Evolutionary conservation across 192 early-diverging fungal species (phyloP), one percentile per base, ranked within the genome.

Genomic region (Geranomyces variabilis): DNA sequence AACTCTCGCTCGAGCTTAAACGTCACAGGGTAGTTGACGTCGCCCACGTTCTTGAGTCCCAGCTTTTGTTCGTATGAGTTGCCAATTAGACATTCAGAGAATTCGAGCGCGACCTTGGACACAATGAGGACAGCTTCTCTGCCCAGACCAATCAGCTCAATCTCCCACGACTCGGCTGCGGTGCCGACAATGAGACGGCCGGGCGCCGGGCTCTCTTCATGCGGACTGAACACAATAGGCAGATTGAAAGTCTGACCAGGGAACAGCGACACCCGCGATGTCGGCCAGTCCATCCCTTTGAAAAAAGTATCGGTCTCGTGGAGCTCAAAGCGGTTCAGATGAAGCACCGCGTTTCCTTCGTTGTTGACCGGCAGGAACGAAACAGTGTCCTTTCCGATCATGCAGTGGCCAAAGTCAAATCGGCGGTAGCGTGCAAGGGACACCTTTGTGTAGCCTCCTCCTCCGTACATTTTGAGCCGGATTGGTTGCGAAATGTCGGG

Each of bases 351-450:
- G 66, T 84, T 89, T n/a, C 87, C 87, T 75, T 89, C 86, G 68
- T 89, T 89, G 15, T 74, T 76, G 44, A 89, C 84, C 14, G 87
- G 87, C 17, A 89, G 69, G 34, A 79, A 79, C 22, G 84, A 86
- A 31, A 77, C 73, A 7, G 86, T 86, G 57, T 89, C 84, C 46
- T 89, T 89, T 24, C 87, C 87, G 46, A 87, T 87, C 83, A 88
- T 86, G 69, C 87, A 89, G 65, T 89, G 84, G 24, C 87, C 87
- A 67, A 89, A 89, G 67, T 89, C 87, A 71, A 88, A 89, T 21
- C 86, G 49, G 26, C 84, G 68, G 64, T 88, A 87, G 62, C 81
- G 77, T 9, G 76, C 48, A 6, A 89, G 67, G 3, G 87, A 89
- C 21, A 81, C 79, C 65, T 84, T 84, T 0, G 84, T 80, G 66